Base-by-base conservation (phyloP, 441 rosid species). In the Adansonia rubrostipa region DNA sequence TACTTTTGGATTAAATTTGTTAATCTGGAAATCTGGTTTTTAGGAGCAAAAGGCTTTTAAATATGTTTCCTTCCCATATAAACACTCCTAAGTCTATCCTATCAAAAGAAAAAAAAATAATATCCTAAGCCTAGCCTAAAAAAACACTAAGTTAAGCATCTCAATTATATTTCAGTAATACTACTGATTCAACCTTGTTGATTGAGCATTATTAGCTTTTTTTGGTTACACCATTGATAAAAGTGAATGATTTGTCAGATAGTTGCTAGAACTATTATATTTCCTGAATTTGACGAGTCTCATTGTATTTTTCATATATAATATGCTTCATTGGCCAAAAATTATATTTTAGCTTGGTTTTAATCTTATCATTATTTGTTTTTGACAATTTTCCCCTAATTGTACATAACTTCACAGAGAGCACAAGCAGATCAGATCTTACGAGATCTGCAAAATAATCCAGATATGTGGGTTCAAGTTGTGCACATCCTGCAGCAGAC, bases 381-480 rank as follows among this genome's bases (percentile, higher is more conserved):
- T 58, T 77, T 40, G 53, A 44, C 17, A 14, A 6, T 42, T 75
- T 63, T 13, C 2, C 13, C 71, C 44, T 65, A 65, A 9, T 33
- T 76, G 24, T 40, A 13, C 77, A 45, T 79, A 79, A 80, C 48
- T 63, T 69, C 2, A 14, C 83, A 97, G 99, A 93, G 99, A 81
- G 90, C 95, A 64, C 96, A 98, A 54, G 99, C 99, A 0, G 99
- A 97, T 82, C 92, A 93, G 80, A 91, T 97, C 80, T 88, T 97
- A 89, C 97, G 97, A 87, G 99, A 95, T 66, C 83, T 95, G 86
- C 99, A 97, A 84, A 91, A 88, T 73, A 97, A 95, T 84, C 98
- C 95, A 51, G 98, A 97, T 78, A 95, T 89, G 92, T 97, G 99
- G 99, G 98, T 95, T 47, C 99, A 97, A 84, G 99, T 97, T 71